Base-by-base conservation (phyloP, 441 rosid species). In the Iberis amara region DNA sequence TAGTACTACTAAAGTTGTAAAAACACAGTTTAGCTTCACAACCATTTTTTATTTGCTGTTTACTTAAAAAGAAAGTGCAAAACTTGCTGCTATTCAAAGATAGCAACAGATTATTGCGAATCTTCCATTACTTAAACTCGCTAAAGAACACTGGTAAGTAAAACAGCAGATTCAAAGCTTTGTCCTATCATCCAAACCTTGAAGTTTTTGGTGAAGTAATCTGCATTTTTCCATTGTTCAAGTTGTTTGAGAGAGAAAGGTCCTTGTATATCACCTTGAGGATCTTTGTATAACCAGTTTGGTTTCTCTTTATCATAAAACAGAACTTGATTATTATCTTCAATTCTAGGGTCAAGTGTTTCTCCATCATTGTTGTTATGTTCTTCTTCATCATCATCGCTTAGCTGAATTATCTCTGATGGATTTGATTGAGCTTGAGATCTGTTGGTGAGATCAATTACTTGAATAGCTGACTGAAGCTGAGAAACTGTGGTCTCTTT, bases 181-280 rank as follows among this genome's bases (percentile, higher is more conserved):
- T 77, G 68, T 11, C 85, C 88, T 0, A 21, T 56, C 77, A 44
- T 76, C 94, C 94, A 87, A n/a, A 87, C 76, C 81, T 70, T 80
- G 65, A 87, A 84, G 65, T 47, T 73, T 7, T 9, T 51, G 14
- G 73, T 70, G 54, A 87, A 87, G 68, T 74, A 80, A 4, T 59
- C 59, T 1, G 28, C 60, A 12, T 83, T 81, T n/a, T 50, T 59
- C 94, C 94, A 87, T 6, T 30, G 52, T 67, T 82, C 80, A 30
- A 84, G 76, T 2, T 59, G 10, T 28, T 32, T 21, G 5, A 82
- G 52, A 0, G 86, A 65, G 72, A 80, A 82, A 9, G 94, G 90
- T 31, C 94, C 94, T 12, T 73, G 82, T 38, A 66, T 50, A 8
- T 43, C 23, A 11, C 89, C 94, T 27, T 58, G 76, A 4, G 89